phyloP scores from a whole-genome alignment of 495 filamentous ascomycete species.

The Neurospora sp. region DNA sequence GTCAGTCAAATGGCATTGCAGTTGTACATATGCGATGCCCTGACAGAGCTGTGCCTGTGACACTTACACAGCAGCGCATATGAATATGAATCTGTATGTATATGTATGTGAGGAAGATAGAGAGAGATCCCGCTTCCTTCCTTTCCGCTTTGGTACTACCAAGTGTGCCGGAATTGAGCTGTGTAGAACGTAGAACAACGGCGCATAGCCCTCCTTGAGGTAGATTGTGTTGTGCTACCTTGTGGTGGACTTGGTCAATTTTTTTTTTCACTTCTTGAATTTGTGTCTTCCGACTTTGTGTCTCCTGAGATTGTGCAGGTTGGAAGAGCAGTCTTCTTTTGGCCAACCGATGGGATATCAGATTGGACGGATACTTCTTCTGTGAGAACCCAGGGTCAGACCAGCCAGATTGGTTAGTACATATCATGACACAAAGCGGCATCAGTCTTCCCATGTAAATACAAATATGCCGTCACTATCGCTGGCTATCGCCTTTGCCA shows the following conservation, averaged over 20 bases:
- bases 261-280: neutral
- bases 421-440: neutral
- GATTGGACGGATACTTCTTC: too few relatives aligned
- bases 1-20: too few relatives aligned
- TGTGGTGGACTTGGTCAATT: neutral
- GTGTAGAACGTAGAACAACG: neutral
- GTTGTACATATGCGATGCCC: neutral
- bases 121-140: too few relatives aligned
- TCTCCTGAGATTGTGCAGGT: neutral
- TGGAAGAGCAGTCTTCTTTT: neutral
- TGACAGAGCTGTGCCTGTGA: neutral
- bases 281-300: neutral
- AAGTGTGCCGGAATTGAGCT: neutral
- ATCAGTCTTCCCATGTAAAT: neutral
- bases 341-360: neutral
- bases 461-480: too few relatives aligned
- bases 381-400: too few relatives aligned
- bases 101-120: too few relatives aligned
- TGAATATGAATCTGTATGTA: neutral
- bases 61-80: neutral
- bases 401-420: too few relatives aligned
- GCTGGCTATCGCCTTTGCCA: too few relatives aligned
- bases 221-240: neutral
- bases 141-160: too few relatives aligned
- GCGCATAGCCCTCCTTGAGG: neutral